phyloP scores from a whole-genome alignment of 2,329 filamentous ascomycete genomes.

The Orbilia blumenaviensis region DNA sequence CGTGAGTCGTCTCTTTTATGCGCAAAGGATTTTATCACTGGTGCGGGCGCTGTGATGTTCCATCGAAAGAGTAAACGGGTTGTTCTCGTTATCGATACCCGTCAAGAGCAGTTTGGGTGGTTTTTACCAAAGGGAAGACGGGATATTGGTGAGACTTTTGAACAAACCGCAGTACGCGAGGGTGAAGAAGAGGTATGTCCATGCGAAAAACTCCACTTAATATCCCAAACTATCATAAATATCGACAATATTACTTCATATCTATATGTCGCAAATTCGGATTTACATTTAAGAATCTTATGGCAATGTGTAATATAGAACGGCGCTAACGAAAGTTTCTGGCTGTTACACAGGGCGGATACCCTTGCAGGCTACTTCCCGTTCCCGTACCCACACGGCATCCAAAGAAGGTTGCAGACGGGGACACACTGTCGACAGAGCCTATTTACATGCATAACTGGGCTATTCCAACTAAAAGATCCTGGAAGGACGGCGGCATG shows the following conservation, averaged over 20 bases:
- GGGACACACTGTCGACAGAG: slow-evolving; percentile 24
- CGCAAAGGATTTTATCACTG: slow-evolving; percentile 31
- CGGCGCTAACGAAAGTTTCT: not conserved
- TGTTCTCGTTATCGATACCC: slow-evolving; percentile 40
- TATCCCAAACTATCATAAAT: not conserved
- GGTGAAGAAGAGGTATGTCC: slow-evolving; percentile 52
- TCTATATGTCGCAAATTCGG: not conserved
- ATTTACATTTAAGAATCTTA: no score
- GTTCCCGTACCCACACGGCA: slow-evolving; percentile 45
- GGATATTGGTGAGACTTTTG: slow-evolving; percentile 45
- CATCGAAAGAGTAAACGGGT: slow-evolving; percentile 39
- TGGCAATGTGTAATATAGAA: not conserved
- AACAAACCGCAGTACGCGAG: slow-evolving; percentile 35
- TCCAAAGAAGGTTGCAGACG: slow-evolving; percentile 23
- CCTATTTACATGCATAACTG: slow-evolving; percentile 53
- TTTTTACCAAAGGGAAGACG: slow-evolving; percentile 50
- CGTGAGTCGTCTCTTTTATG: slow-evolving; percentile 38
- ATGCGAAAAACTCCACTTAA: not conserved
- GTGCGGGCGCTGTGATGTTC: slow-evolving; percentile 48
- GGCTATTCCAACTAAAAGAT: slow-evolving; percentile 26
- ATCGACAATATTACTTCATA: not conserved
- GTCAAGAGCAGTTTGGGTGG: slow-evolving; percentile 27
- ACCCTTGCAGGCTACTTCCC: slow-evolving; percentile 45
- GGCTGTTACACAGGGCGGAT: slow-evolving; percentile 31
- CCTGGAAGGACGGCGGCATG: slow-evolving; percentile 39